Base-by-base conservation (phyloP, 177 flowering plant species). In the Vitis hybrid region DNA sequence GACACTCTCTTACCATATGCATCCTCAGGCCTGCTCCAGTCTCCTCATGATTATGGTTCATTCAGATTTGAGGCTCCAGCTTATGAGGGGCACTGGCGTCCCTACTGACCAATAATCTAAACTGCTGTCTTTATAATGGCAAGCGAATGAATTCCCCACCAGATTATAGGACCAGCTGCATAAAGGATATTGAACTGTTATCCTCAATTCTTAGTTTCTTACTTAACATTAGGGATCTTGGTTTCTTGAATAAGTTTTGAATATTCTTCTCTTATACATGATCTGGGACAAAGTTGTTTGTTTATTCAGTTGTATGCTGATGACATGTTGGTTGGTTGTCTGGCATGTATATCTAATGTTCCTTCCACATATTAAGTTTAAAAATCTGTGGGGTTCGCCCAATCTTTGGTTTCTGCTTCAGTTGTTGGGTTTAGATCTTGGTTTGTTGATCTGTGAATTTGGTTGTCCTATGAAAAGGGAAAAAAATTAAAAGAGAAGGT, bases 361-460 rank as follows among this genome's bases (percentile, higher is more conserved):
- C 45, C 3, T 33, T 33, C 7, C 45, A 33, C 6, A 33, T 33
- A 33, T 33, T 33, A 33, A 22, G 26, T 33, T 33, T 1, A 33
- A 6, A 33, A 33, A 33, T 33, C 45, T 33, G 45, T 33, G 45
- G 45, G 8, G 26, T 67, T n/a, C 70, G 56, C 19, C 62, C 19
- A 50, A 60, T 58, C 13, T 22, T 67, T 33, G 56, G 22, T 62
- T 55, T 63, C 65, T 22, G 57, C 8, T 69, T 52, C 11, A 69
- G 72, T 76, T 14, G 63, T 63, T 69, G 55, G 50, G 56, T 29
- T 20, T 66, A 18, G 55, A 51, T 72, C 57, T 51, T 62, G 3
- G 76, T 73, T 77, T 56, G 79, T 74, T 77, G 66, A 77, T 63
- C 76, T 16, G 66, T 73, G 66, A 64, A 64, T 33, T 55, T 64